These are phyloP conservation scores for Pestalotiopsis fici DNA, from an alignment of 2,329 filamentous ascomycete genomes.

Conservation along the genomic window DNA sequence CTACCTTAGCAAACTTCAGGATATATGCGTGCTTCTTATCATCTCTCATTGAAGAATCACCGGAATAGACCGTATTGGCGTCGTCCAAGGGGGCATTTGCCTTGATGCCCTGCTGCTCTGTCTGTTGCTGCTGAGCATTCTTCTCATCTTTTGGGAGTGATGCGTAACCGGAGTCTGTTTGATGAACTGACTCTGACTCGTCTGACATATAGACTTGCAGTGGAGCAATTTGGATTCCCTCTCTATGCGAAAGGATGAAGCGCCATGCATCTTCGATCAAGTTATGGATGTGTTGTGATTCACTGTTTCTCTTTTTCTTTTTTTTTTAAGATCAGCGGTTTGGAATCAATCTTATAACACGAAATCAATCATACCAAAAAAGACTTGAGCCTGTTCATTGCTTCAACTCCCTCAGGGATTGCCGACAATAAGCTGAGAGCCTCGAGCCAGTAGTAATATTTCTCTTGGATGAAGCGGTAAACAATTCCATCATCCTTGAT, in stretches of 20 bases:
- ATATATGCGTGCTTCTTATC: too few relatives aligned
- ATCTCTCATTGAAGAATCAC: too few relatives aligned
- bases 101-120: too few relatives aligned
- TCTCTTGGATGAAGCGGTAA: constrained; percentile 32
- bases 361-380: constrained; percentile 2
- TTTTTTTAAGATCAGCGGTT: neutral
- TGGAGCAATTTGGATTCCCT: constrained; percentile 24
- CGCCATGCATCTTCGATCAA: constrained; percentile 29
- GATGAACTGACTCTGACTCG: too few relatives aligned
- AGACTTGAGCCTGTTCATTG: constrained; percentile 20
- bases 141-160: too few relatives aligned
- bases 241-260: constrained; percentile 21
- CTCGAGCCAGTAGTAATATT: constrained; percentile 46
- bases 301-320: neutral
- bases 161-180: too few relatives aligned
- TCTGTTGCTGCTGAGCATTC: too few relatives aligned
- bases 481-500: constrained; percentile 7
- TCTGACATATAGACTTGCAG: constrained; percentile 36
- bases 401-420: constrained; percentile 21
- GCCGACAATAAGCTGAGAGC: constrained; percentile 34
- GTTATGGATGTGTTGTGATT: neutral
- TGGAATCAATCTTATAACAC: neutral
- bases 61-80: too few relatives aligned
- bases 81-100: too few relatives aligned
- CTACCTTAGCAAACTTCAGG: too few relatives aligned